A percentile compares a stretch with the other conserved stretches of the same genome.
Conservation (phyloP, 768 basidiomycete genomes). For the Dioszegia crocea region DNA sequence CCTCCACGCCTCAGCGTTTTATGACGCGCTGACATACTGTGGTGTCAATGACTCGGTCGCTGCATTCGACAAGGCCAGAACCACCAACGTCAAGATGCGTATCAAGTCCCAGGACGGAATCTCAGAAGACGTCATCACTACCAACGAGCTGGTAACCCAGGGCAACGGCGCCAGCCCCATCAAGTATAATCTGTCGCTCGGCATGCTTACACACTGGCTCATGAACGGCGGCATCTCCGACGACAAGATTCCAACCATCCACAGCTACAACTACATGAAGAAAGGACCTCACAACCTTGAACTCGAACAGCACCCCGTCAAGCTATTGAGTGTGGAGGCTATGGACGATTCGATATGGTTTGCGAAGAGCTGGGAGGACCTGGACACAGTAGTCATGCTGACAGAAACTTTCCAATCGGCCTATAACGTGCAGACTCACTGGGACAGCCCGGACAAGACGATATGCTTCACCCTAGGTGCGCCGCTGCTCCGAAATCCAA, state of each 20-base stretch:
- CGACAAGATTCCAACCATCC: background rate
- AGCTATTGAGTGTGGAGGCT: conserved; percentile 9
- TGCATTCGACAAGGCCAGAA: conserved; percentile 12
- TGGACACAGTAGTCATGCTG: background rate
- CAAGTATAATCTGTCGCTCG: conserved; percentile 21
- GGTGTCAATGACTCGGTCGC: background rate
- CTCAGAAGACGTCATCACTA: background rate
- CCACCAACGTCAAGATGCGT: background rate
- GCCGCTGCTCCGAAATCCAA: background rate
- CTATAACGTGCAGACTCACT: conserved; percentile 7
- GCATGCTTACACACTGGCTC: conserved; percentile 14
- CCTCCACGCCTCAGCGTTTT: conserved; percentile 3
- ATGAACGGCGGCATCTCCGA: background rate
- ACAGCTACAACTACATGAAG: no score
- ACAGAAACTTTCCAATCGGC: conserved; percentile 15
- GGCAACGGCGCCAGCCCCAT: conserved; percentile 14
- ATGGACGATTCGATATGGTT: conserved; percentile 25
- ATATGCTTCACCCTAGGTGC: conserved; percentile 9
- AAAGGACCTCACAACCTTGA: background rate
- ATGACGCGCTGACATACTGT: conserved; percentile 12
- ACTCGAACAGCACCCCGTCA: background rate
- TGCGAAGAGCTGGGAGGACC: background rate
- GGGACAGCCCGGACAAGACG: conserved; percentile 15
- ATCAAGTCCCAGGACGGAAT: conserved; percentile 23
- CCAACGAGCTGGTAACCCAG: conserved; percentile 18